Conservation (phyloP, 1,139 yeast genomes). For the Blastobotrys apis region DNA sequence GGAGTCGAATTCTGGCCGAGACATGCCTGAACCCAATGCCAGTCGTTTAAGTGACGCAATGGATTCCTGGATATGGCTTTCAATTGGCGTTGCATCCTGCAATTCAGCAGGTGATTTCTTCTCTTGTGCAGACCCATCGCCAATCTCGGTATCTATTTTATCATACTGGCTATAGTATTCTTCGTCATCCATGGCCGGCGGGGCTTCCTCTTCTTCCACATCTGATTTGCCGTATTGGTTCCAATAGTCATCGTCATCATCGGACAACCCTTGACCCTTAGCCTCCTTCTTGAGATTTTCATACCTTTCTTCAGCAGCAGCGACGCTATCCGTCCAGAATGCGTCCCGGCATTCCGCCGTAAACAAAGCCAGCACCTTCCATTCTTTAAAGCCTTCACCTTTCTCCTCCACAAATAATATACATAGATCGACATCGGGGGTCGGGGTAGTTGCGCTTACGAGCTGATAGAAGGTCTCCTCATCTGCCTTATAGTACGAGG, state of each 20-base stretch:
- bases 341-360: background rate
- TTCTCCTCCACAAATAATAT: background rate
- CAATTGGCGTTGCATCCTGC: conserved; percentile 2
- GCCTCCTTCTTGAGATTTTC: too few species aligned
- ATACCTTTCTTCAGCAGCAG: background rate
- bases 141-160: conserved; percentile 11
- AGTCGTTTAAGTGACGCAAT: conserved; percentile 2
- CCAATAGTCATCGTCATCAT: conserved; percentile 16
- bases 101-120: too few species aligned
- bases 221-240: conserved; percentile 8
- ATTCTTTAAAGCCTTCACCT: conserved; percentile 4
- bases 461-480: conserved; percentile 1
- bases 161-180: conserved; percentile 13
- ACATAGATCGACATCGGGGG: background rate
- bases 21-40: conserved; percentile 9
- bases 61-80: background rate
- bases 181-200: background rate
- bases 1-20: background rate
- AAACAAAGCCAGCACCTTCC: conserved; percentile 14
- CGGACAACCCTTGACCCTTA: background rate
- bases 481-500: background rate
- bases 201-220: conserved; percentile 1
- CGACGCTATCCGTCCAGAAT: background rate
- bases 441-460: conserved; percentile 1
- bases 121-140: conserved; percentile 5